Conservation (phyloP, 78 protist genomes). For the Cavenderia fasciculata region DNA sequence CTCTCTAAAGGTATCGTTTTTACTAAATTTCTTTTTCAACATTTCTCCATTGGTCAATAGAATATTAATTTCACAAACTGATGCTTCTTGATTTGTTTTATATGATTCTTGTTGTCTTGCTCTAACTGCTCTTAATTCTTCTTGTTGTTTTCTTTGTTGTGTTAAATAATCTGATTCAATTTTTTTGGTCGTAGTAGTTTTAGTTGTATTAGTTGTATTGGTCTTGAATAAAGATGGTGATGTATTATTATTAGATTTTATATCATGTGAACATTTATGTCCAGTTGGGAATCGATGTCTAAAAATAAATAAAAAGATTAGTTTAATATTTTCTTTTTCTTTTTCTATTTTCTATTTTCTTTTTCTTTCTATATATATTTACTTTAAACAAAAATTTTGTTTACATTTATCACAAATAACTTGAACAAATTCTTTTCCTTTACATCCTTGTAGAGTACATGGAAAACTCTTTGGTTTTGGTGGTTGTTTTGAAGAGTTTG, state of each 20-base stretch:
- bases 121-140: conserved; percentile 16
- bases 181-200: background rate
- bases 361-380: background rate
- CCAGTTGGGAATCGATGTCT: conserved; percentile 65
- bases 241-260: background rate
- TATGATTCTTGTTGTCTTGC: conserved; percentile 31
- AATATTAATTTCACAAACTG: background rate
- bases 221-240: background rate
- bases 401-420: conserved; percentile 57
- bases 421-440: conserved; percentile 24
- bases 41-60: conserved; percentile 21
- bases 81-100: background rate
- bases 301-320: background rate
- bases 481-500: too few species aligned
- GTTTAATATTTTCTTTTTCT: background rate
- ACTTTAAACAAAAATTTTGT: conserved; percentile 43
- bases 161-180: background rate
- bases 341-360: too few species aligned
- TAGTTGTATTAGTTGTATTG: background rate
- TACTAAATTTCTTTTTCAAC: background rate
- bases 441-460: conserved; percentile 25
- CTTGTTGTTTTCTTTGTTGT: conserved; percentile 7
- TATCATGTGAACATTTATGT: background rate
- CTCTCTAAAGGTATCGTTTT: background rate
- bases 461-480: conserved; percentile 18